Evolutionary conservation across 2,329 filamentous ascomycete genomes (phyloP).

Genomic region (Fusarium incarnatum): DNA sequence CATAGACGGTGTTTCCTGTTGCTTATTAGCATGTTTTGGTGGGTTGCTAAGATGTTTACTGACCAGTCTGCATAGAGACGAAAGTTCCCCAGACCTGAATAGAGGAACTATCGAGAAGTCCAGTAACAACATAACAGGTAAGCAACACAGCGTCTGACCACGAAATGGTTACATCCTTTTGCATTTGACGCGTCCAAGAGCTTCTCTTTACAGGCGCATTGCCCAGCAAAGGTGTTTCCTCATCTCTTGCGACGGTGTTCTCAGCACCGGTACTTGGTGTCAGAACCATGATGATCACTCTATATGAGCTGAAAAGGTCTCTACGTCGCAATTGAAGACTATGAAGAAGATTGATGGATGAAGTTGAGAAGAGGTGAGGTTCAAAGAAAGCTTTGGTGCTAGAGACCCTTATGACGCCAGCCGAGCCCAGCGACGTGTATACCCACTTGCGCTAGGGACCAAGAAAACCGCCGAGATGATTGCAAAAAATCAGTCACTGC

Average conservation of each 20-base stretch:
- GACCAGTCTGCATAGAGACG: conserved; percentile 85
- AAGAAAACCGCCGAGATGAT: conserved; percentile 21
- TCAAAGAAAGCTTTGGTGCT: conserved; percentile 32
- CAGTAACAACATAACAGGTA: conserved; percentile 80
- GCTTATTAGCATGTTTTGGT: neutral
- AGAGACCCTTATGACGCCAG: conserved; percentile 33
- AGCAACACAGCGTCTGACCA: conserved; percentile 77
- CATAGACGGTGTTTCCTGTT: conserved; percentile 79
- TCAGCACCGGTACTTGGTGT: neutral
- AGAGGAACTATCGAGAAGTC: conserved; percentile 79
- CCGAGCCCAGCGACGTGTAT: conserved; percentile 15
- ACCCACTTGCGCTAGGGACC: conserved; percentile 22
- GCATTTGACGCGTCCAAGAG: conserved; percentile 19
- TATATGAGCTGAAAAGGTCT: neutral
- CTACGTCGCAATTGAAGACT: fast-evolving
- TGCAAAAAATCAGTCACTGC: neutral
- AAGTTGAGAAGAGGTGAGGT: conserved; percentile 1
- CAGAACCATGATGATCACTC: conserved; percentile 8
- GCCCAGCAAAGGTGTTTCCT: conserved; percentile 38
- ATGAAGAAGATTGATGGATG: neutral
- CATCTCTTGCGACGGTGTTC: conserved; percentile 13
- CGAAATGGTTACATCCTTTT: conserved; percentile 54
- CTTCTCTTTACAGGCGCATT: neutral
- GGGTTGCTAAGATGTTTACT: conserved; percentile 34
- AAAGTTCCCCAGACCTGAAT: conserved; percentile 84